Conservation (phyloP, 306 rosid species). For the Carpinus viminea region DNA sequence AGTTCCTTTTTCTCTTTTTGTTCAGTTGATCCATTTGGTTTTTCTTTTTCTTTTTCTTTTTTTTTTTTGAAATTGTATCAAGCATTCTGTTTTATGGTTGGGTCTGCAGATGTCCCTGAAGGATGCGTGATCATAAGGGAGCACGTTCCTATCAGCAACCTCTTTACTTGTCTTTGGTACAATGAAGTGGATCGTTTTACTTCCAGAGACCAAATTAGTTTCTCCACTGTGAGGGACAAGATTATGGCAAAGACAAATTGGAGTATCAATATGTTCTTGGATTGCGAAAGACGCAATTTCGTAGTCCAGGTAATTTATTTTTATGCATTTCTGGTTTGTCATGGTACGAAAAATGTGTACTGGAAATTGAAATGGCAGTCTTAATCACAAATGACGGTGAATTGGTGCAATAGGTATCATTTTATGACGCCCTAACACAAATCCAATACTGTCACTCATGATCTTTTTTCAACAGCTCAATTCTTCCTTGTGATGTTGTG, state of each 20-base stretch:
- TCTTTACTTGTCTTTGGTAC: slow-evolving; percentile 94
- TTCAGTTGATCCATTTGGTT: slow-evolving; percentile 13
- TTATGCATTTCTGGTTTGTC: slow-evolving; percentile 8
- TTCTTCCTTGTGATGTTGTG: not conserved
- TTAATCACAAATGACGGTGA: not conserved
- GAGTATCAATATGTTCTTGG: slow-evolving; percentile 77
- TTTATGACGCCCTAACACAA: not conserved
- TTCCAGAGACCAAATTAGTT: slow-evolving; percentile 92
- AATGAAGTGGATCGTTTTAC: slow-evolving; percentile 98
- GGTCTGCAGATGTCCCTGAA: slow-evolving; percentile 92
- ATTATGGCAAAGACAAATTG: slow-evolving; percentile 60
- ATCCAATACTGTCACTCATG: not conserved
- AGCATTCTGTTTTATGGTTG: slow-evolving; percentile 34
- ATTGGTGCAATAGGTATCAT: not conserved
- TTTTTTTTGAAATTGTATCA: not conserved
- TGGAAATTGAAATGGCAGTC: slow-evolving; percentile 2
- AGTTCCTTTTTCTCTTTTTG: slow-evolving; percentile 9
- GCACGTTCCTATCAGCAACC: slow-evolving; percentile 91
- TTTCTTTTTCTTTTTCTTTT: too few species aligned
- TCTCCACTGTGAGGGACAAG: slow-evolving; percentile 78
- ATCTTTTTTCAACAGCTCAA: not conserved
- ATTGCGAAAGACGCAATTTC: slow-evolving; percentile 91
- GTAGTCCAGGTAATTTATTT: slow-evolving; percentile 69
- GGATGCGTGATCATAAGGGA: slow-evolving; percentile 87
- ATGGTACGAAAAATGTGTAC: not conserved